phyloP scores from a whole-genome alignment of 371 early-diverging fungal genomes.

The Mortierella sp. region DNA sequence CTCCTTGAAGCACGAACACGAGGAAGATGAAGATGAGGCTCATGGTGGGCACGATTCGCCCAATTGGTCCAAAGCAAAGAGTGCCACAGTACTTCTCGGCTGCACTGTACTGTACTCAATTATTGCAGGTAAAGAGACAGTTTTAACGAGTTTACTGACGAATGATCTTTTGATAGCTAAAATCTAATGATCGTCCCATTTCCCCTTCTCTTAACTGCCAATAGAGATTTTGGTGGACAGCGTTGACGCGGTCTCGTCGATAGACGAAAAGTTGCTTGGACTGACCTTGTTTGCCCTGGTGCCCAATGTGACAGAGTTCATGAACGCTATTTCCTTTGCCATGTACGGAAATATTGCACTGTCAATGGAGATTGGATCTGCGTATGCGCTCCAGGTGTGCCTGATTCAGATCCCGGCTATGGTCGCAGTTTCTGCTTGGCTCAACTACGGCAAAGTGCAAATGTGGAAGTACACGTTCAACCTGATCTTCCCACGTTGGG shows the following conservation, averaged over 20 bases:
- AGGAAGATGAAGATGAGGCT: conserved; percentile 70
- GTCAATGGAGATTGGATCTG: conserved; percentile 96
- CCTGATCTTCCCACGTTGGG: conserved; percentile 94
- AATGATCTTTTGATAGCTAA: neutral
- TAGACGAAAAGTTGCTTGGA: conserved; percentile 92
- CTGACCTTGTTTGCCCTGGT: conserved; percentile 94
- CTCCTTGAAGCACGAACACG: conserved; percentile 58
- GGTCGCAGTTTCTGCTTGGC: conserved; percentile 86
- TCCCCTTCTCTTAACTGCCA: neutral
- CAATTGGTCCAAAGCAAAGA: conserved; percentile 89
- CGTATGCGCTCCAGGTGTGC: conserved; percentile 96
- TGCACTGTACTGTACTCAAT: conserved; percentile 90
- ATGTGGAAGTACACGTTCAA: conserved; percentile 65
- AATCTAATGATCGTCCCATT: neutral
- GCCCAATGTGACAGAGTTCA: conserved; percentile 97
- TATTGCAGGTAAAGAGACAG: conserved; percentile 69
- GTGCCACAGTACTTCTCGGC: conserved; percentile 79
- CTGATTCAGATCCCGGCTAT: conserved; percentile 93
- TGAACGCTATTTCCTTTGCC: conserved; percentile 97
- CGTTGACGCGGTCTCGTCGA: conserved; percentile 78
- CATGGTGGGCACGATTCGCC: conserved; percentile 92
- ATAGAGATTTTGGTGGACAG: conserved; percentile 81
- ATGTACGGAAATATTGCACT: conserved; percentile 92
- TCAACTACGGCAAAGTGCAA: conserved; percentile 60
- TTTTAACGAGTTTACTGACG: neutral